Evolutionary conservation across 164 flowering plant genomes (phyloP).

Genomic region (Piper longum): DNA sequence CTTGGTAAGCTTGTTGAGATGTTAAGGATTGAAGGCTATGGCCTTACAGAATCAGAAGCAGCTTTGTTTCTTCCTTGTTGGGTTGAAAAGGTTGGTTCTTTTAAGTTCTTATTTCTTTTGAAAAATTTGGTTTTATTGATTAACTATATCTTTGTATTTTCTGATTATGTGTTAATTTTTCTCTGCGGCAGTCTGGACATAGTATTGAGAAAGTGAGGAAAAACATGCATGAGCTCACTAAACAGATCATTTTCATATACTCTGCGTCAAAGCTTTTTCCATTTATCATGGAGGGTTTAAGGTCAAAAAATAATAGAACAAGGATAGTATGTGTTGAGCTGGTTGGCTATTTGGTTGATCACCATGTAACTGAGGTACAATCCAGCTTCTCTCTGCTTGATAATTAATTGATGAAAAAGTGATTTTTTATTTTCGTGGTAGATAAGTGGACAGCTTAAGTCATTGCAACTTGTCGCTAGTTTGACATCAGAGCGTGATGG

Average conservation of each 20-base stretch:
- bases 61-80: constrained; percentile 91
- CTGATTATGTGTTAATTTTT: not conserved
- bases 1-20: constrained; percentile 75
- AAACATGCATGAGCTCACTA: constrained; percentile 78
- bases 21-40: constrained; percentile 60
- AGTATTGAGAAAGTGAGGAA: constrained; percentile 92
- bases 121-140: not conserved
- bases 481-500: constrained; percentile 97
- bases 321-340: constrained; percentile 87
- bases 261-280: constrained; percentile 72
- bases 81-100: constrained; percentile 62
- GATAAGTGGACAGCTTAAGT: constrained; percentile 79
- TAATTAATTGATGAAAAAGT: not conserved
- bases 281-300: constrained; percentile 82
- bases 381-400: not conserved
- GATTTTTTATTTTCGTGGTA: constrained; percentile 13
- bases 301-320: constrained; percentile 87
- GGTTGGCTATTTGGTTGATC: constrained; percentile 70
- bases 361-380: constrained; percentile 26
- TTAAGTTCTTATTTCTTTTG: not conserved
- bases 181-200: constrained; percentile 70
- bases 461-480: constrained; percentile 86
- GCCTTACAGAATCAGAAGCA: constrained; percentile 87
- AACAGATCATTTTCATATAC: constrained; percentile 53
- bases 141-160: not conserved